A percentile compares a stretch with the other conserved stretches of the same genome.
phyloP scores from a whole-genome alignment of 169 alveolate genomes.

The Besnoitia besnoiti region DNA sequence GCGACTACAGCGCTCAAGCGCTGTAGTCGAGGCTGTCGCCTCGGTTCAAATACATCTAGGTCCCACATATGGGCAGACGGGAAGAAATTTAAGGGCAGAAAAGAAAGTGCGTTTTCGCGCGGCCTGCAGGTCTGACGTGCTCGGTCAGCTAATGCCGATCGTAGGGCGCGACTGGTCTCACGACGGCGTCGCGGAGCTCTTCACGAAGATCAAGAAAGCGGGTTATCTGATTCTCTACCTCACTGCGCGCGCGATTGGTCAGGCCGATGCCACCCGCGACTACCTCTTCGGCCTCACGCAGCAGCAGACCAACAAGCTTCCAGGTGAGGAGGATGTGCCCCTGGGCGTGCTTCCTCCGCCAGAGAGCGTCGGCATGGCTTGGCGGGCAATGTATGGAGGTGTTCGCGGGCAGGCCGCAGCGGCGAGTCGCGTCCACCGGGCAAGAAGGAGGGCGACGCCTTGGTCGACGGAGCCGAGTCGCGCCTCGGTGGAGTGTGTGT shows the following conservation, averaged over 20 bases:
- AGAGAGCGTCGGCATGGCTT: too few relatives aligned
- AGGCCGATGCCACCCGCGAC: slow-evolving; percentile 94
- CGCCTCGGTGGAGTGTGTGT: too few relatives aligned
- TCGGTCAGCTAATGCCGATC: slow-evolving; percentile 97
- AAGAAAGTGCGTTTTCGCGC: background rate
- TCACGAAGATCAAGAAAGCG: slow-evolving; percentile 87
- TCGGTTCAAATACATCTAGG: too few relatives aligned
- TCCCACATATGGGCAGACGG: background rate
- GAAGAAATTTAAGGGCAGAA: background rate
- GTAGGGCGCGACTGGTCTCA: slow-evolving; percentile 98
- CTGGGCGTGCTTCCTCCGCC: too few relatives aligned
- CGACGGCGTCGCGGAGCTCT: slow-evolving; percentile 93
- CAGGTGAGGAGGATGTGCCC: slow-evolving; percentile 63
- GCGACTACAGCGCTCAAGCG: too few relatives aligned
- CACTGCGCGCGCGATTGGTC: slow-evolving; percentile 98
- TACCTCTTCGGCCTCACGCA: slow-evolving; percentile 90
- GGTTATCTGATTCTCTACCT: slow-evolving; percentile 96
- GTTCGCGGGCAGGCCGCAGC: too few relatives aligned
- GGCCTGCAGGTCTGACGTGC: slow-evolving; percentile 89
- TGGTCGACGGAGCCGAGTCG: too few relatives aligned
- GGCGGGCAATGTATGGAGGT: too few relatives aligned
- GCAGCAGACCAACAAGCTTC: slow-evolving; percentile 84
- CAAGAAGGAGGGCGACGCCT: too few relatives aligned
- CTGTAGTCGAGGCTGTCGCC: too few relatives aligned
- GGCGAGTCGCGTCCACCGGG: too few relatives aligned